Percentiles rank a stretch among this genome's conserved stretches.
Evolutionary conservation across 2,329 filamentous ascomycete genomes (phyloP).

Genomic region (Cladosporium sp.): DNA sequence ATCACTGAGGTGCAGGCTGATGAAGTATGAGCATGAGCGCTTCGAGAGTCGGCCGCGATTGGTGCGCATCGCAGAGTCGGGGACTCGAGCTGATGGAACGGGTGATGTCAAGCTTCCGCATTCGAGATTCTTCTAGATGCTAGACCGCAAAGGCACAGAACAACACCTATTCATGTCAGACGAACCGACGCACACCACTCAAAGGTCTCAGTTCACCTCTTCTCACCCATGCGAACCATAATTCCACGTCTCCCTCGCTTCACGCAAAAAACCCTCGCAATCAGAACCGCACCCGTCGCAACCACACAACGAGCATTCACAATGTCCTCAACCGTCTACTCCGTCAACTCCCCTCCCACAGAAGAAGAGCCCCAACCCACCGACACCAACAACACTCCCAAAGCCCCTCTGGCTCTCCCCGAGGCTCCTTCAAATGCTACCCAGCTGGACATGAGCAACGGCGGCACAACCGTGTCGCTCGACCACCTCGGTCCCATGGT

Average conservation of each 20-base stretch:
- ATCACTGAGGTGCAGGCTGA: too few species aligned
- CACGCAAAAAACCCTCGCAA: neutral
- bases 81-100: too few species aligned
- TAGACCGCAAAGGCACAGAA: neutral
- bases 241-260: conserved; percentile 1
- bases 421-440: conserved; percentile 16
- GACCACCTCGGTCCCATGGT: conserved; percentile 70
- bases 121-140: conserved; percentile 2
- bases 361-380: neutral
- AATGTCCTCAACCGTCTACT: conserved; percentile 3
- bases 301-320: neutral
- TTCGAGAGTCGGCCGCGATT: too few species aligned
- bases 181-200: neutral
- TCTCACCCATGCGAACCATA: conserved; percentile 2
- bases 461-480: conserved; percentile 49
- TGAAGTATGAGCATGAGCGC: too few species aligned
- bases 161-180: neutral
- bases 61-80: too few species aligned
- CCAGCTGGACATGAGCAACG: conserved; percentile 32
- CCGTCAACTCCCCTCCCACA: neutral
- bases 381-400: neutral
- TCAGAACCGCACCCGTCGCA: neutral
- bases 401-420: conserved; percentile 19
- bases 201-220: neutral
- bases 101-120: neutral